Percentiles rank a stretch among this genome's conserved stretches.
Conservation (phyloP, 352 stramenopile genomes). For the Pythium phragmiticola region DNA sequence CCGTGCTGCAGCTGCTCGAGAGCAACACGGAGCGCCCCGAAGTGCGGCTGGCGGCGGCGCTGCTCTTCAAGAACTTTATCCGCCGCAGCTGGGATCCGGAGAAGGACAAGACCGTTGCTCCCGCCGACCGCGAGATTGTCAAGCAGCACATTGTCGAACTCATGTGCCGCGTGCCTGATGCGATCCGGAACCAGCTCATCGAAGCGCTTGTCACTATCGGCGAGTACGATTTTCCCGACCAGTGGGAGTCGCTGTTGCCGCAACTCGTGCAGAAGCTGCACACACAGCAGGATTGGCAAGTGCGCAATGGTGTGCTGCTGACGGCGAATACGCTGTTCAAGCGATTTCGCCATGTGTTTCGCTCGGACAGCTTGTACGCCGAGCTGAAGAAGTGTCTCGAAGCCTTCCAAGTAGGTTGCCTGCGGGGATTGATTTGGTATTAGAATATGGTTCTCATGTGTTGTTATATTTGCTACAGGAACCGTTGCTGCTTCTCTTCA, state of each 20-base stretch:
- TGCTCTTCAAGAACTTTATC: conserved; percentile 98
- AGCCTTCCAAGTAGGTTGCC: conserved; percentile 64
- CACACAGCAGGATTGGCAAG: conserved; percentile 84
- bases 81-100: conserved; percentile 96
- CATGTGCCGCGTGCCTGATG: conserved; percentile 95
- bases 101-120: conserved; percentile 68
- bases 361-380: conserved; percentile 93
- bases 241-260: conserved; percentile 95
- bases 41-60: conserved; percentile 65
- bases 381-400: conserved; percentile 97
- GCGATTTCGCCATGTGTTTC: conserved; percentile 94
- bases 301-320: conserved; percentile 96
- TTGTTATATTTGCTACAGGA: conserved; percentile 25
- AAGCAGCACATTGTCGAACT: conserved; percentile 98
- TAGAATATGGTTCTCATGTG: not conserved
- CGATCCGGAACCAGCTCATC: conserved; percentile 94
- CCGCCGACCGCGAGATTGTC: conserved; percentile 91
- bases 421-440: not conserved
- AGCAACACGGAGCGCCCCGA: conserved; percentile 54
- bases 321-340: conserved; percentile 99
- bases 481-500: conserved; percentile 75
- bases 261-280: conserved; percentile 94
- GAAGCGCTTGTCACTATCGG: conserved; percentile 97
- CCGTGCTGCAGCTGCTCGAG: conserved; percentile 75
- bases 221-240: conserved; percentile 95